Percentiles rank a stretch among this genome's conserved stretches.
Conservation (phyloP, 2,329 filamentous ascomycete species). For the Aspergillus pseudoglaucus region DNA sequence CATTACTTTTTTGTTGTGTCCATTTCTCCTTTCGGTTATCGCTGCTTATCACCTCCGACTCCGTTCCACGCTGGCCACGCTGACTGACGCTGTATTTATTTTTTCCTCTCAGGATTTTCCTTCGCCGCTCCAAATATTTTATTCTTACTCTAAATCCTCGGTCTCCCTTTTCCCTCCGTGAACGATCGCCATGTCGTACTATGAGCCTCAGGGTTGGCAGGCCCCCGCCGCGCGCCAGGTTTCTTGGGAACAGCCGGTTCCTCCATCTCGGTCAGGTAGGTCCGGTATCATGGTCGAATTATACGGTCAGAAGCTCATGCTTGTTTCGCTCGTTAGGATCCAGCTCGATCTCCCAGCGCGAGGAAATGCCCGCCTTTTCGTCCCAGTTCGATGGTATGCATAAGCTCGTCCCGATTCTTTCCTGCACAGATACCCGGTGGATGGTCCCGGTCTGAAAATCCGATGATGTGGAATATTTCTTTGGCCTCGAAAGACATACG, state of each 20-base stretch:
- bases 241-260: slow-evolving; percentile 67
- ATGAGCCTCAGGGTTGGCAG: slow-evolving; percentile 61
- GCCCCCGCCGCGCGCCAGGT: slow-evolving; percentile 54
- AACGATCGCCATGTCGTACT: slow-evolving; percentile 55
- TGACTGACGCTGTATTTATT: neutral
- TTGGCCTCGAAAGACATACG: too few relatives aligned
- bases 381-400: slow-evolving; percentile 82
- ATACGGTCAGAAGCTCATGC: slow-evolving; percentile 7
- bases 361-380: slow-evolving; percentile 71
- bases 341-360: slow-evolving; percentile 65
- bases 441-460: too few relatives aligned
- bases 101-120: neutral
- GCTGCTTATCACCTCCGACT: neutral
- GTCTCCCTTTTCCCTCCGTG: neutral
- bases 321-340: slow-evolving; percentile 48
- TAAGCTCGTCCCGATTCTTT: neutral
- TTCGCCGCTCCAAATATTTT: neutral
- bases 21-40: neutral
- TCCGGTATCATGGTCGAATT: neutral
- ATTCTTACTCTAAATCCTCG: neutral
- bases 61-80: neutral
- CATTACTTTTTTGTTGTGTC: too few relatives aligned
- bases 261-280: slow-evolving; percentile 66
- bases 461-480: too few relatives aligned
- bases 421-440: too few relatives aligned